Evolutionary conservation across 768 basidiomycete species (phyloP).

Genomic region (Tricholoma terreum): DNA sequence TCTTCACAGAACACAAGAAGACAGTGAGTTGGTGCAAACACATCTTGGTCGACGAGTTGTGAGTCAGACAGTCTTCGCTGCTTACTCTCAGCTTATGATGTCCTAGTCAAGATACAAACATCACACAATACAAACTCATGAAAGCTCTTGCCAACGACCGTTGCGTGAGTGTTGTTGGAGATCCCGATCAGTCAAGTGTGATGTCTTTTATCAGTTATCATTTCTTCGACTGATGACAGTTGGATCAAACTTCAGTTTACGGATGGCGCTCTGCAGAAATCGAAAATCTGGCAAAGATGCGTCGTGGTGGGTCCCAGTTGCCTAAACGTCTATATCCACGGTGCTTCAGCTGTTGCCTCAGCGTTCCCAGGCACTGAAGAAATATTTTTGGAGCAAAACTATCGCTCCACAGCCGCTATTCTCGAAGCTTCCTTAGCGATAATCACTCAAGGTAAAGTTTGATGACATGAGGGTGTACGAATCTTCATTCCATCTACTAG

Average conservation of each 20-base stretch:
- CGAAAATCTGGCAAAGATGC: constrained; percentile 72
- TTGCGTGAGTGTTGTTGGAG: constrained; percentile 83
- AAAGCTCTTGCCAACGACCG: constrained; percentile 50
- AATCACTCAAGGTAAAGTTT: constrained; percentile 66
- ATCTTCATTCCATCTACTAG: constrained; percentile 33
- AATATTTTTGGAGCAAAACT: constrained; percentile 82
- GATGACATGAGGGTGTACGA: not conserved
- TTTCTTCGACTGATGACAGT: not conserved
- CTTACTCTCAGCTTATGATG: not conserved
- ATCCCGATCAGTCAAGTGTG: constrained; percentile 84
- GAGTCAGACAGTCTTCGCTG: constrained; percentile 27
- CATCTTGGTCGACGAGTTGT: constrained; percentile 83
- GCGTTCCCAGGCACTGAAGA: constrained; percentile 66
- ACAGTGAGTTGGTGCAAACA: constrained; percentile 61
- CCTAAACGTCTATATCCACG: not conserved
- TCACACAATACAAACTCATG: constrained; percentile 79
- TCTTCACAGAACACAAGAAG: constrained; percentile 50
- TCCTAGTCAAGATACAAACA: constrained; percentile 72
- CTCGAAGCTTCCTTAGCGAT: constrained; percentile 71
- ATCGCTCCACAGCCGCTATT: constrained; percentile 79
- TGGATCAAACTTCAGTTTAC: constrained; percentile 49
- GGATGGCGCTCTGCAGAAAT: constrained; percentile 86
- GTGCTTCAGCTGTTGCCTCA: constrained; percentile 20
- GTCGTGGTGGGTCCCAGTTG: constrained; percentile 39
- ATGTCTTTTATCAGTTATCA: not conserved